phyloP scores from a whole-genome alignment of 345 rosid genomes.

The Salix arbutifolia region DNA sequence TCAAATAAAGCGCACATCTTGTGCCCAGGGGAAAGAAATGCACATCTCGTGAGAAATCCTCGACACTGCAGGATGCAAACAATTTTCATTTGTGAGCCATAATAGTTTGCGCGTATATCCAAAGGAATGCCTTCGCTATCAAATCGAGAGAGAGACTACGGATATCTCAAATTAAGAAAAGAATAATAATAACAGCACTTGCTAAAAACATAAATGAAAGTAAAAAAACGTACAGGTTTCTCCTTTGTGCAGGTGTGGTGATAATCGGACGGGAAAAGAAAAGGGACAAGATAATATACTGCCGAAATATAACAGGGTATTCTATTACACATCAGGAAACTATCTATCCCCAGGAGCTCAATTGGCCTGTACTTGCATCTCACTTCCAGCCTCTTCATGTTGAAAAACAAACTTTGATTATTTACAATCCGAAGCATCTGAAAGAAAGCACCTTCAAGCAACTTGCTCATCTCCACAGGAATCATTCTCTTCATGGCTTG shows the following conservation, averaged over 20 bases:
- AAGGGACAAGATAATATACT: neutral
- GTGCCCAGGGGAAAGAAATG: no score
- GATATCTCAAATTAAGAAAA: neutral
- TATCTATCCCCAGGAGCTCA: slow-evolving; percentile 14
- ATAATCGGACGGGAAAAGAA: neutral
- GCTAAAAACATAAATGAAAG: neutral
- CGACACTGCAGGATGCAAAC: no score
- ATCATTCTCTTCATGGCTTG: slow-evolving; percentile 41
- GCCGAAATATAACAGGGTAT: slow-evolving; percentile 1
- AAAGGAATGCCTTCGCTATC: no score
- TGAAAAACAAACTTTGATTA: slow-evolving; percentile 8
- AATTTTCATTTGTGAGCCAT: no score
- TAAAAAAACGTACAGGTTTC: neutral
- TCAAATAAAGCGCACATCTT: no score
- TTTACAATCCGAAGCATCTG: slow-evolving; percentile 26
- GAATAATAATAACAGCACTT: neutral
- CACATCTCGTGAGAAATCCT: no score
- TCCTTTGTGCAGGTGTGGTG: neutral
- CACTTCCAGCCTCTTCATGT: slow-evolving; percentile 18
- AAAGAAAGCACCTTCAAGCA: slow-evolving; percentile 22
- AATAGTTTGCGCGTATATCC: no score
- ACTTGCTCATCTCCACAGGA: slow-evolving; percentile 29
- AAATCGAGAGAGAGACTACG: no score
- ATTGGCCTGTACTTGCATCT: slow-evolving; percentile 6
- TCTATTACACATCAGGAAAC: slow-evolving; percentile 20